These are phyloP conservation scores for Fusarium nematophilum DNA, from an alignment of 2,329 filamentous ascomycete species.

Conservation along the genomic window DNA sequence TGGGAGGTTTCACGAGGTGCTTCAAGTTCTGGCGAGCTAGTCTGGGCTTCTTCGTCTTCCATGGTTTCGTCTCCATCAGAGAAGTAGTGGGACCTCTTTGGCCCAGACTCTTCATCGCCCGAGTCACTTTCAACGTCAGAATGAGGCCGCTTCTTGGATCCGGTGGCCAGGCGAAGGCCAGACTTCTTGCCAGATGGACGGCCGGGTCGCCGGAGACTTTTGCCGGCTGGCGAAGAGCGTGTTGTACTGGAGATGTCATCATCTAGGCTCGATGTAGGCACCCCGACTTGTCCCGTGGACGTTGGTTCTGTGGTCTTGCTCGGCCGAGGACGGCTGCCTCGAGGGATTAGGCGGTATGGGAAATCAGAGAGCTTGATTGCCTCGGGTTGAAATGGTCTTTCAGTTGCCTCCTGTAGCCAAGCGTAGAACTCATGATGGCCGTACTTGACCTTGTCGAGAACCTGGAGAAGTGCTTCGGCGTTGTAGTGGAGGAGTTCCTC, in stretches of 20 bases:
- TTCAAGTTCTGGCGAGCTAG: constrained; percentile 37
- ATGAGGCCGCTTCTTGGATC: constrained; percentile 58
- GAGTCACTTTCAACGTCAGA: constrained; percentile 53
- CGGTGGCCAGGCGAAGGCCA: constrained; percentile 54
- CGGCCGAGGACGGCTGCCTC: constrained; percentile 31
- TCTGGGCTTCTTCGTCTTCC: constrained; percentile 45
- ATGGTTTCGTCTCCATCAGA: constrained; percentile 46
- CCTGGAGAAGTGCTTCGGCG: constrained; percentile 52
- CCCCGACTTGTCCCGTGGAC: background rate
- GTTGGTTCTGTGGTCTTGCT: constrained; percentile 6
- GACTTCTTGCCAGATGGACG: constrained; percentile 59
- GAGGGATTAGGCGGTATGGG: constrained; percentile 42
- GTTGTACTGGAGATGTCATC: constrained; percentile 31
- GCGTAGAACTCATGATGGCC: constrained; percentile 45
- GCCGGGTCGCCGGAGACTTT: constrained; percentile 49
- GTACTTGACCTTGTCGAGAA: constrained; percentile 51
- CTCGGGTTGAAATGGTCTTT: constrained; percentile 41
- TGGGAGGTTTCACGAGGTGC: constrained; percentile 20
- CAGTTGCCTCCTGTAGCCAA: constrained; percentile 49
- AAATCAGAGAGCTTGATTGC: constrained; percentile 46
- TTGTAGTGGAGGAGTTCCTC: constrained; percentile 59
- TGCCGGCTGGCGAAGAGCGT: constrained; percentile 44
- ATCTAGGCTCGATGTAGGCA: constrained; percentile 6
- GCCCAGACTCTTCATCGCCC: constrained; percentile 49
- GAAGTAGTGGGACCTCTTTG: constrained; percentile 52